Evolutionary conservation across 2,329 filamentous ascomycete species (phyloP).

Genomic region (Cladorrhinum sp.): DNA sequence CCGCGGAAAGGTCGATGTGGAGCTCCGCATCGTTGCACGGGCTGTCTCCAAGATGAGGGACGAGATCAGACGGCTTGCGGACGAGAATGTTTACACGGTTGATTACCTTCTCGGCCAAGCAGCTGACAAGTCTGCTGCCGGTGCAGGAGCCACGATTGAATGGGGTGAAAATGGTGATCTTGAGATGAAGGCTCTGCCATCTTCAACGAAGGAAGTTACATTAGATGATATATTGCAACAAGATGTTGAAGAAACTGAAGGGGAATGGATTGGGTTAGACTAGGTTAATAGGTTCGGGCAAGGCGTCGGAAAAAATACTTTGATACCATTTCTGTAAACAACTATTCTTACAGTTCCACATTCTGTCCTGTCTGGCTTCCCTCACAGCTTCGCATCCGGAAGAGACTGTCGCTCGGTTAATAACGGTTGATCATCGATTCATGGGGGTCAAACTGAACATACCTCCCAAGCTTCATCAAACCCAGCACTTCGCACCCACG

Average conservation of each 20-base stretch:
- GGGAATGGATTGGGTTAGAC: slow-evolving; percentile 49
- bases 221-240: slow-evolving; percentile 32
- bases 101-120: slow-evolving; percentile 70
- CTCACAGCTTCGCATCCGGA: slow-evolving; percentile 10
- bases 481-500: slow-evolving; percentile 62
- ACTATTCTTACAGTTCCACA: not conserved
- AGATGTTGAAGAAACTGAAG: slow-evolving; percentile 36
- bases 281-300: slow-evolving; percentile 29
- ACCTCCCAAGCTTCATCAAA: slow-evolving; percentile 64
- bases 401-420: slow-evolving; percentile 6
- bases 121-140: slow-evolving; percentile 29
- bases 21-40: slow-evolving; percentile 77
- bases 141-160: slow-evolving; percentile 10
- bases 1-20: slow-evolving; percentile 73
- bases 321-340: not conserved
- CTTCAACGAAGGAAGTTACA: slow-evolving; percentile 24
- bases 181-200: slow-evolving; percentile 32
- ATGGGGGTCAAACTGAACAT: slow-evolving; percentile 13
- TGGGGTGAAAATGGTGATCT: slow-evolving; percentile 25
- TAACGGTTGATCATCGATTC: not conserved
- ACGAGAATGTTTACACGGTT: slow-evolving; percentile 85
- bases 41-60: slow-evolving; percentile 77
- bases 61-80: slow-evolving; percentile 77
- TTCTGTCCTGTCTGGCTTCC: not conserved
- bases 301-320: slow-evolving; percentile 21